Base-by-base conservation (phyloP, 306 rosid genomes). In the Carpinus viminea region DNA sequence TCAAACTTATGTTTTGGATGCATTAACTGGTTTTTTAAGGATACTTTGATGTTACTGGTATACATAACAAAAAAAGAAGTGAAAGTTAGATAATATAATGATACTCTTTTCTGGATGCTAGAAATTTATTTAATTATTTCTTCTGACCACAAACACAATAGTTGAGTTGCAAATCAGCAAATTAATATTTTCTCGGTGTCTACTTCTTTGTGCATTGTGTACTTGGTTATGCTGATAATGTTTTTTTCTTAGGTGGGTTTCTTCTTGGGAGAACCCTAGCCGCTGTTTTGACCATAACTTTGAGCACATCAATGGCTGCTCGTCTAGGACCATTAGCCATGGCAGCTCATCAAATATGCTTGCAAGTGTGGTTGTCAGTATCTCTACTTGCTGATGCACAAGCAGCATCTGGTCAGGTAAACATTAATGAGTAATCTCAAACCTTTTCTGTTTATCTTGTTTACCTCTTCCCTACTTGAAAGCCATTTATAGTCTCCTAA, bases 341-440 rank as follows among this genome's bases (percentile, higher is more conserved):
- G 99, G 99, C 99, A 81, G 98, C 96, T 79, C 98, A 95, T 90
- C 99, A 95, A 85, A 91, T 95, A 87, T 95, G 96, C 21, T 80
- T 95, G 88, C 99, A 95, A 89, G 98, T 95, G 18, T 95, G 99
- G 99, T 83, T 93, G 83, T 97, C 99, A 9, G 98, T 95, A 55
- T 95, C 99, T 41, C 99, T 93, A 74, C 93, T 95, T 68, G 88
- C 96, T 47, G 99, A 95, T 91, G 89, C 99, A 3, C 77, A 91
- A 76, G 97, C 91, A 79, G 60, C 88, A 79, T 88, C 99, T 81
- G 87, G 84, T 81, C 99, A 95, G 99, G 99, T 93, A 81, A 8
- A n/a, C 24, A 41, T 9, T 18, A 41, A 18, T 18, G 26, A 8
- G 28, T n/a, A 66, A 64, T 64, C 46, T 15, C 21, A 34, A 64